These are phyloP conservation scores for Sporisorium reilianum DNA, from an alignment of 1,284 basidiomycete species.

Conservation along the genomic window DNA sequence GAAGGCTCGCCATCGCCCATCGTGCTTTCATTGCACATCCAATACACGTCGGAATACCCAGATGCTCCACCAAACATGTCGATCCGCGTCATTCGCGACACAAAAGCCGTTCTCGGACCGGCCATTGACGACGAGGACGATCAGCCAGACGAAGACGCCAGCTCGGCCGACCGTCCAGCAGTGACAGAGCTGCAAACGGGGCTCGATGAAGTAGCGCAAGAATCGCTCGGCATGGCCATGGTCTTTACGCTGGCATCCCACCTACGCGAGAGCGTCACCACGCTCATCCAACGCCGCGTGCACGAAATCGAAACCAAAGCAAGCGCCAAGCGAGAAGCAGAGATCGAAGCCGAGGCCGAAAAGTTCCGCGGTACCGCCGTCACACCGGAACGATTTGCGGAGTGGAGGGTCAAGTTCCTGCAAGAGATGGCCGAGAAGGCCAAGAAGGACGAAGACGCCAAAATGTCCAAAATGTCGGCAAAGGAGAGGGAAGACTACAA, in stretches of 20 bases:
- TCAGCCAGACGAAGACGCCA: not conserved
- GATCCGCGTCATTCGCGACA: slow-evolving; percentile 75
- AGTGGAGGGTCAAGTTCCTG: slow-evolving; percentile 83
- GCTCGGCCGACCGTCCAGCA: slow-evolving; percentile 14
- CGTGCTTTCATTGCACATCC: slow-evolving; percentile 78
- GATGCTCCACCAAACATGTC: slow-evolving; percentile 81
- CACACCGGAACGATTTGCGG: slow-evolving; percentile 81
- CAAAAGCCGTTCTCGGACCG: slow-evolving; percentile 44
- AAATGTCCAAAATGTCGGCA: slow-evolving; percentile 77
- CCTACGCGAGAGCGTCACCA: slow-evolving; percentile 81
- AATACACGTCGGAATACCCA: slow-evolving; percentile 79
- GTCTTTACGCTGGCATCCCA: slow-evolving; percentile 92
- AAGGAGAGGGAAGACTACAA: slow-evolving; percentile 92
- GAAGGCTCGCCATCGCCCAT: slow-evolving; percentile 73
- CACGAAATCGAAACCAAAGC: slow-evolving; percentile 72
- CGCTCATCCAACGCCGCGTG: slow-evolving; percentile 73
- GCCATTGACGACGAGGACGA: slow-evolving; percentile 24
- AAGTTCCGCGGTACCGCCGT: slow-evolving; percentile 90
- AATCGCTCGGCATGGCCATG: slow-evolving; percentile 96
- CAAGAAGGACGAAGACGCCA: slow-evolving; percentile 83
- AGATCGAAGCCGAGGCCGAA: slow-evolving; percentile 86
- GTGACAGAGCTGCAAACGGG: slow-evolving; percentile 69
- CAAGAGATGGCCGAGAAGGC: slow-evolving; percentile 71
- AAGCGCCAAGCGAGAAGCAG: slow-evolving; percentile 77
- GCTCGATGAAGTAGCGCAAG: slow-evolving; percentile 79